Percentiles rank a stretch among this genome's conserved stretches.
Evolutionary conservation across 768 basidiomycete species (phyloP).

Genomic region (Paxillus rubicundulus): DNA sequence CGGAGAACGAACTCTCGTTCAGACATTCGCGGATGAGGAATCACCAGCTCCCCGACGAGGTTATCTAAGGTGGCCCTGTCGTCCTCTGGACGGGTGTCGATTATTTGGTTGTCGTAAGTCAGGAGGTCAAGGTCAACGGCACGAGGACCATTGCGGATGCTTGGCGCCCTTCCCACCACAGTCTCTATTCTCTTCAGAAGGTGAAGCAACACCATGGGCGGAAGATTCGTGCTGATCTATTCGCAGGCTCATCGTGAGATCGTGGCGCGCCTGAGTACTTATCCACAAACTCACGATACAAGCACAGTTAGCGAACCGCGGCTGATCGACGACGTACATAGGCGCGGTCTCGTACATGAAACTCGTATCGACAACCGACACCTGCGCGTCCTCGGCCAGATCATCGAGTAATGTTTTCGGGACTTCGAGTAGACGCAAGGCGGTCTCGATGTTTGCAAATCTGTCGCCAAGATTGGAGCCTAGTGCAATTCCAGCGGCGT

Average conservation of each 20-base stretch:
- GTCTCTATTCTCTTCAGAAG: constrained; percentile 73
- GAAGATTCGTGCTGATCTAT: constrained; percentile 77
- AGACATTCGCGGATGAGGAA: constrained; percentile 78
- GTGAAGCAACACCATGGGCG: constrained; percentile 54
- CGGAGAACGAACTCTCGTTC: constrained; percentile 93
- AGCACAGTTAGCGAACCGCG: constrained; percentile 86
- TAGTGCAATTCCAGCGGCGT: constrained; percentile 67
- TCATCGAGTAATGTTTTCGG: constrained; percentile 33
- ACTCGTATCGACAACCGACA: constrained; percentile 68
- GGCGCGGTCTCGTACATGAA: constrained; percentile 92
- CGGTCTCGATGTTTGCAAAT: constrained; percentile 76
- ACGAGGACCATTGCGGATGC: constrained; percentile 82
- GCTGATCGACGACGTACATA: constrained; percentile 95
- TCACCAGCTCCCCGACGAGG: constrained; percentile 63
- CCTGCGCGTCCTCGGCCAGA: constrained; percentile 22
- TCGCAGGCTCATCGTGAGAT: neutral
- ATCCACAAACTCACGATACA: constrained; percentile 61
- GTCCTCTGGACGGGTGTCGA: constrained; percentile 53
- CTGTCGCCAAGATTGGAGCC: constrained; percentile 92
- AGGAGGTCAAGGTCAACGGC: constrained; percentile 89
- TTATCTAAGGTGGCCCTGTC: constrained; percentile 56
- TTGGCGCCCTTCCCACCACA: constrained; percentile 73
- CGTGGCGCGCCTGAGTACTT: neutral
- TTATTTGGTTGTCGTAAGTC: constrained; percentile 59
- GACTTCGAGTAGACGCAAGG: constrained; percentile 67